A percentile compares a stretch with the other conserved stretches of the same genome.
These are phyloP conservation scores for Nymphaea colorata DNA, from an alignment of 164 flowering plant genomes.

Conservation along the genomic window DNA sequence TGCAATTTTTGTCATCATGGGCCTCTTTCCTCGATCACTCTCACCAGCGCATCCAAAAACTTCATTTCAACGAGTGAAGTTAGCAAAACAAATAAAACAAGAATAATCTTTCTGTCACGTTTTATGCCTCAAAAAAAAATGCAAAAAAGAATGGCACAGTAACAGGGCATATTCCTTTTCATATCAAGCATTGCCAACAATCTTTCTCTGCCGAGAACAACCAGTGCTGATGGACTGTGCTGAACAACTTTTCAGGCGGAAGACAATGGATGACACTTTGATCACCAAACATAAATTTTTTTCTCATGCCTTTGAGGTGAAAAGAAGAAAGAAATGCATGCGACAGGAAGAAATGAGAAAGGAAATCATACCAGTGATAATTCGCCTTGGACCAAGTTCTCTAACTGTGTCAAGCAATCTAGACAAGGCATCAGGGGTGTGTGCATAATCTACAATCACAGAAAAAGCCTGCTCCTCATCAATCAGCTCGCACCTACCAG, in stretches of 20 bases:
- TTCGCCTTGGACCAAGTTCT: constrained; percentile 75
- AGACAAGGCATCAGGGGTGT: constrained; percentile 79
- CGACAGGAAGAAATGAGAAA: neutral
- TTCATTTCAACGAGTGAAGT: constrained; percentile 9
- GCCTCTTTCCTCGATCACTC: constrained; percentile 46
- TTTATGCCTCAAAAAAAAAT: too few species aligned
- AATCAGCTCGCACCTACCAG: constrained; percentile 88
- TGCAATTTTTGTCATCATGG: constrained; percentile 85
- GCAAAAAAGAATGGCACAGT: too few species aligned
- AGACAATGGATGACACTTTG: too few species aligned
- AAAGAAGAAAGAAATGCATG: neutral
- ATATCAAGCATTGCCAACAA: too few species aligned
- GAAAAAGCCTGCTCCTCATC: constrained; percentile 97
- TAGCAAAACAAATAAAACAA: neutral
- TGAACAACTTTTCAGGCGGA: too few species aligned
- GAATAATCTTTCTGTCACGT: neutral
- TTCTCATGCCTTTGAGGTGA: neutral
- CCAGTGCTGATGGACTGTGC: too few species aligned
- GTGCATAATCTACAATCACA: constrained; percentile 83
- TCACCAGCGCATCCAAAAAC: constrained; percentile 26
- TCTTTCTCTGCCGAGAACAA: too few species aligned
- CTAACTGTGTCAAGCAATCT: constrained; percentile 77
- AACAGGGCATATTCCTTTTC: too few species aligned
- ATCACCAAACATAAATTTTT: too few species aligned
- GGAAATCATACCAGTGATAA: constrained; percentile 64